These are phyloP conservation scores for Hygrophorus pudorinus DNA, from an alignment of 768 basidiomycete genomes.

Conservation along the genomic window DNA sequence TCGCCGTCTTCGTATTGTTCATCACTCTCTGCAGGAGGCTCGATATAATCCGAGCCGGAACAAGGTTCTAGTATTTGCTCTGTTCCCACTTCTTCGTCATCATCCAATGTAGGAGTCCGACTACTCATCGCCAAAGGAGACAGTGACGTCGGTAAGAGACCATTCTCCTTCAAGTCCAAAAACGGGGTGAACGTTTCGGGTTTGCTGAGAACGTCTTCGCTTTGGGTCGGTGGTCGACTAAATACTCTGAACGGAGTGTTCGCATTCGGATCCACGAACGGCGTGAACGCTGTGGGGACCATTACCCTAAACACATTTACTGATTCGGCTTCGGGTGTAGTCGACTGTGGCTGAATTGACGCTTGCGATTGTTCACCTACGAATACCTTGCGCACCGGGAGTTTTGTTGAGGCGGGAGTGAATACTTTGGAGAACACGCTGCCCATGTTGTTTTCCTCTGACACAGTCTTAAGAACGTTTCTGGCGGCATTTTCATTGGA, in stretches of 20 bases:
- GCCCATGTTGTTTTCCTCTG: constrained; percentile 27
- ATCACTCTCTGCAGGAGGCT: constrained; percentile 7
- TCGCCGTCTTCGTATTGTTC: constrained; percentile 29
- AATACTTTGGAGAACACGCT: constrained; percentile 55
- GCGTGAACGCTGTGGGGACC: constrained; percentile 13
- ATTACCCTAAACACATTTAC: constrained; percentile 9
- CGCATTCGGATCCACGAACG: constrained; percentile 13
- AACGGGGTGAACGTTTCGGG: constrained; percentile 32
- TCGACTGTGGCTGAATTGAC: constrained; percentile 9
- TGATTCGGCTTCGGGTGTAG: constrained; percentile 9
- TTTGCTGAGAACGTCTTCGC: constrained; percentile 33
- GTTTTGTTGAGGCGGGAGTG: constrained; percentile 42
- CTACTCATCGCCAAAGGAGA: too few species aligned
- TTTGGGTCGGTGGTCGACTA: constrained; percentile 55
- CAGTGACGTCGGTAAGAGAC: background rate
- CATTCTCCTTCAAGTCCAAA: background rate
- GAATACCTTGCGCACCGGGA: constrained; percentile 12
- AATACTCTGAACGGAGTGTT: constrained; percentile 58
- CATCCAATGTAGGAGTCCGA: background rate
- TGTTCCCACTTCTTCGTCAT: constrained; percentile 10
- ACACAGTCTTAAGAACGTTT: constrained; percentile 20
- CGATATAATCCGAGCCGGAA: constrained; percentile 10
- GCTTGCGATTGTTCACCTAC: constrained; percentile 15
- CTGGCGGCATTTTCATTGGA: constrained; percentile 6
- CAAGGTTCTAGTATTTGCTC: constrained; percentile 16